Evolutionary conservation across 2,329 filamentous ascomycete genomes (phyloP).

Genomic region (Hymenoscyphus fructigenus): DNA sequence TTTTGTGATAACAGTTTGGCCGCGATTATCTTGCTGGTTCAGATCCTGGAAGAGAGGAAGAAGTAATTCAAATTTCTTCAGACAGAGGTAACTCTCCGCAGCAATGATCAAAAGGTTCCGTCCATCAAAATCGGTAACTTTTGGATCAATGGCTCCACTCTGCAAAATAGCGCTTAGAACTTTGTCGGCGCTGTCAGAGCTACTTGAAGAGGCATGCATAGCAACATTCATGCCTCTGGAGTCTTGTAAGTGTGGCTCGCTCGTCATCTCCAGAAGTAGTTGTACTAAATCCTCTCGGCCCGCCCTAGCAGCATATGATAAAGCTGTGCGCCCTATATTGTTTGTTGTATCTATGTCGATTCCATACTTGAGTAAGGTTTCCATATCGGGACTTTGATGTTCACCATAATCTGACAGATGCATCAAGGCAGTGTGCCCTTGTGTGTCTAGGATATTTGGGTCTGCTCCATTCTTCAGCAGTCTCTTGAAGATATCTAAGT

Average conservation of each 20-base stretch:
- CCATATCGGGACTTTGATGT: too few species aligned
- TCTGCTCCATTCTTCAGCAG: neutral
- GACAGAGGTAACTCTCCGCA: neutral
- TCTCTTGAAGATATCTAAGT: too few species aligned
- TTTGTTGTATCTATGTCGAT: too few species aligned
- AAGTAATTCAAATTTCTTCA: neutral
- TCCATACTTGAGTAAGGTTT: too few species aligned
- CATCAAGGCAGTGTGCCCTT: too few species aligned
- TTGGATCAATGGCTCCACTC: neutral
- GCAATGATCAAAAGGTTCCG: neutral
- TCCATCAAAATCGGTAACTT: neutral
- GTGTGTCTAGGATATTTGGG: neutral
- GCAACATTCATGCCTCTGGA: neutral
- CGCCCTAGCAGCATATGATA: neutral
- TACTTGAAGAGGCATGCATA: neutral
- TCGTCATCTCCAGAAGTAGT: too few species aligned
- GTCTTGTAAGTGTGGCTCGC: too few species aligned
- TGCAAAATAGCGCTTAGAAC: neutral
- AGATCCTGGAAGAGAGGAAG: neutral
- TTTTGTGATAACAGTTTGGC: neutral
- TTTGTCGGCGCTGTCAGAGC: neutral
- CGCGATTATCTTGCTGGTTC: neutral
- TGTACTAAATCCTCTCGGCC: too few species aligned
- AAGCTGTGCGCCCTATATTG: neutral
- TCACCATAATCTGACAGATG: too few species aligned